Conservation (phyloP, 1,139 yeast genomes). For the Ashbya aceris region DNA sequence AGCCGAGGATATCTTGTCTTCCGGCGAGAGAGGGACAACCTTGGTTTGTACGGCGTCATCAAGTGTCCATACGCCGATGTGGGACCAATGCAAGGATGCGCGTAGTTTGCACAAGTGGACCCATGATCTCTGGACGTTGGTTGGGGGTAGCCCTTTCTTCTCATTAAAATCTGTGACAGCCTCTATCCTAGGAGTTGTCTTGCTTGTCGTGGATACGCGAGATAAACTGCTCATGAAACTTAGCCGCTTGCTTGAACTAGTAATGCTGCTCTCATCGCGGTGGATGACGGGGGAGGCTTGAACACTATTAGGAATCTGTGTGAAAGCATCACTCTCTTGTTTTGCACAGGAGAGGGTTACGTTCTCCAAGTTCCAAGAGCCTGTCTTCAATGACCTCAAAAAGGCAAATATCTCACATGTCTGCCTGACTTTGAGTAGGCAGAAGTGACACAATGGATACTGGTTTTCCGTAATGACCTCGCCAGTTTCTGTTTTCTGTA, state of each 20-base stretch:
- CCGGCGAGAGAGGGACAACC: conserved; percentile 26
- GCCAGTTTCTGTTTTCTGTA: conserved; percentile 22
- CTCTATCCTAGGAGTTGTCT: conserved; percentile 11
- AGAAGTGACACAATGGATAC: conserved; percentile 78
- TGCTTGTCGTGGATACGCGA: conserved; percentile 6
- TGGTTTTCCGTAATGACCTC: conserved; percentile 29
- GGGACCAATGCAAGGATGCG: conserved; percentile 71
- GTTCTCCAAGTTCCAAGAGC: conserved; percentile 42
- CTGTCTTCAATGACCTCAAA: conserved; percentile 50
- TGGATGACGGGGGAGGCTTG: conserved; percentile 5
- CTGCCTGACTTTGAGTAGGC: conserved; percentile 69
- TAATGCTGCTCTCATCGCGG: conserved; percentile 10
- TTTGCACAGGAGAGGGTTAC: conserved; percentile 20
- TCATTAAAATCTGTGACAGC: conserved; percentile 11
- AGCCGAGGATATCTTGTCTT: conserved; percentile 11
- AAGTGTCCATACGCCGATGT: conserved; percentile 49
- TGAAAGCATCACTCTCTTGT: conserved; percentile 13
- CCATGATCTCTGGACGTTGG: conserved; percentile 42
- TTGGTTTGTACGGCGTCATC: conserved; percentile 29
- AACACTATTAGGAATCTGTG: conserved; percentile 8
- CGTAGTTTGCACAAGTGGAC: conserved; percentile 47
- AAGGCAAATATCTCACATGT: conserved; percentile 73
- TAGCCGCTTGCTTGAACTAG: conserved; percentile 13
- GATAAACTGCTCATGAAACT: conserved; percentile 22
- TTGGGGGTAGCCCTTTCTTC: conserved; percentile 21